Evolutionary conservation across 176 grass and related monocot species (phyloP).

Genomic region (Raddia guianensis): DNA sequence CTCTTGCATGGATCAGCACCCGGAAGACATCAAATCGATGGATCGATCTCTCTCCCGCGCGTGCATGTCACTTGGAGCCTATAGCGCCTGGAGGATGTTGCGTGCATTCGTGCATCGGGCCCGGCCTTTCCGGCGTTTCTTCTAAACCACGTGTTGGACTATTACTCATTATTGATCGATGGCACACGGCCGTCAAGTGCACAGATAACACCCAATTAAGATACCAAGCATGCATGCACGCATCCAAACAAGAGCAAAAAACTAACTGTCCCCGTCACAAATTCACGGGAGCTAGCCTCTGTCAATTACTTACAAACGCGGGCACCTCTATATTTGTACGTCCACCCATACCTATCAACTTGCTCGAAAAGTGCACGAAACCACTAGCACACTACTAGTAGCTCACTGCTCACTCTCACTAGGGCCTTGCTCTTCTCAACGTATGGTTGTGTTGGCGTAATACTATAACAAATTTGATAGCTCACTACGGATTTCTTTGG

Average conservation of each 20-base stretch:
- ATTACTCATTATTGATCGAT: background rate
- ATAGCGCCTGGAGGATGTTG: background rate
- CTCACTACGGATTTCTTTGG: too few species aligned
- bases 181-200: background rate
- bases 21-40: background rate
- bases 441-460: too few species aligned
- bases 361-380: background rate
- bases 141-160: conserved; percentile 4
- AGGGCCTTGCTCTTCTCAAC: too few species aligned
- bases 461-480: too few species aligned
- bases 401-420: too few species aligned
- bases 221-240: background rate
- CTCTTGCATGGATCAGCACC: background rate
- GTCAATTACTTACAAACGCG: background rate
- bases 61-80: background rate
- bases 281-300: background rate
- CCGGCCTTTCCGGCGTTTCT: background rate
- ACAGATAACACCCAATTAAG: background rate
- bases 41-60: background rate
- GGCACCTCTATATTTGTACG: too few species aligned
- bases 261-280: background rate
- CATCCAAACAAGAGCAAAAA: background rate
- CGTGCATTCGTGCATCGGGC: background rate
- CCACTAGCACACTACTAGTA: background rate
- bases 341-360: background rate